These are phyloP conservation scores for Lippia alba DNA, from an alignment of 305 asterid species.

Conservation along the genomic window DNA sequence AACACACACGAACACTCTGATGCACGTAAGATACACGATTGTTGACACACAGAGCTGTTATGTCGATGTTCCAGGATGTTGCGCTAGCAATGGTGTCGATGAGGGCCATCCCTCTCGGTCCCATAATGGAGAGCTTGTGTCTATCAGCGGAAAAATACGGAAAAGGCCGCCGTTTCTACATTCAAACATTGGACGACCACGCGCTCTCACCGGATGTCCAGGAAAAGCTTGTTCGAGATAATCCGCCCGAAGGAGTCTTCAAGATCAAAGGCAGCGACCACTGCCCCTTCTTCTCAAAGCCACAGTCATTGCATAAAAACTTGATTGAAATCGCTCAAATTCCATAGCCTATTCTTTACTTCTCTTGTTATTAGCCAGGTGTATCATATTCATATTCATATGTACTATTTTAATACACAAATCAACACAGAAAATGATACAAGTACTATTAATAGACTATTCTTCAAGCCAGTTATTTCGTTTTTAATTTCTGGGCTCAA, in stretches of 20 bases:
- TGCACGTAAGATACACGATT: too few relatives aligned
- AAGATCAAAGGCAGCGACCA: conserved; percentile 72
- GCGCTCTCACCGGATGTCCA: conserved; percentile 65
- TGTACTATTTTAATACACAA: not conserved
- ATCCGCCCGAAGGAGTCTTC: conserved; percentile 68
- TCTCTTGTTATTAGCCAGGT: not conserved
- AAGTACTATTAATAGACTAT: too few relatives aligned
- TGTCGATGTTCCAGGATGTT: conserved; percentile 21
- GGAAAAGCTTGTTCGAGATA: conserved; percentile 62
- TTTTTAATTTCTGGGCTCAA: not conserved
- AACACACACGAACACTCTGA: too few relatives aligned
- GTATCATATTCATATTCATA: not conserved
- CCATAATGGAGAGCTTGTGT: conserved; percentile 29
- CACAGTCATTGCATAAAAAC: conserved; percentile 66
- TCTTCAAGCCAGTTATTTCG: conserved; percentile 2
- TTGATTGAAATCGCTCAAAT: conserved; percentile 65
- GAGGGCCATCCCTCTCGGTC: conserved; percentile 34
- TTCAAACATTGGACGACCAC: conserved; percentile 62
- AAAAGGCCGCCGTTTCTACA: conserved; percentile 52
- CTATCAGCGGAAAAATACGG: conserved; percentile 61
- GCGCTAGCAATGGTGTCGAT: conserved; percentile 36
- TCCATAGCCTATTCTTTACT: conserved; percentile 13
- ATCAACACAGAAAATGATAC: not conserved
- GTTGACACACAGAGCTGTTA: too few relatives aligned
- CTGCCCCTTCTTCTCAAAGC: conserved; percentile 79